phyloP scores from a whole-genome alignment of 371 early-diverging fungal species.

The Conidiobolus incongruus region DNA sequence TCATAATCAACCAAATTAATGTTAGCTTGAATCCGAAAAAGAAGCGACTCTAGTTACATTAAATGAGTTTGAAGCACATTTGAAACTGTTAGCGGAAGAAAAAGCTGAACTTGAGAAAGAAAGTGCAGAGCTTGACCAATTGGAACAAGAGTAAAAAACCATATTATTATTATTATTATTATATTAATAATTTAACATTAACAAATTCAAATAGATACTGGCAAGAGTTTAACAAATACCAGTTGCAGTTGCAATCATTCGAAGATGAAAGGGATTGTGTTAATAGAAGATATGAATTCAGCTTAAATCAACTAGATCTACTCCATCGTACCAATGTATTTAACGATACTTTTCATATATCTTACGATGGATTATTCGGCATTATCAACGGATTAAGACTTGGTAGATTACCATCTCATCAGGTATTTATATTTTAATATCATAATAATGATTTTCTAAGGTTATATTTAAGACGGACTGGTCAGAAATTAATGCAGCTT shows the following conservation, averaged over 20 bases:
- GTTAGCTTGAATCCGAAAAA: slow-evolving; percentile 21
- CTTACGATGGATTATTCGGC: slow-evolving; percentile 66
- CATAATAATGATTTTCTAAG: too few species aligned
- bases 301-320: slow-evolving; percentile 46
- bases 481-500: slow-evolving; percentile 91
- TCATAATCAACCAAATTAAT: background rate
- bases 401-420: slow-evolving; percentile 53
- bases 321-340: slow-evolving; percentile 80
- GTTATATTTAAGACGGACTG: slow-evolving; percentile 76
- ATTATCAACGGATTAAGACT: slow-evolving; percentile 86
- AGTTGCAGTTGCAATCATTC: slow-evolving; percentile 27
- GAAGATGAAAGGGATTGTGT: slow-evolving; percentile 60
- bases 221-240: slow-evolving; percentile 52
- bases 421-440: background rate
- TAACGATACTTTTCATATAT: slow-evolving; percentile 77
- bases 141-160: slow-evolving; percentile 21
- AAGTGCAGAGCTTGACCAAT: slow-evolving; percentile 28
- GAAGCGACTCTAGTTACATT: slow-evolving; percentile 24
- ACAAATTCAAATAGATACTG: slow-evolving; percentile 18
- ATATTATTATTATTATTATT: background rate
- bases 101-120: slow-evolving; percentile 32
- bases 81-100: slow-evolving; percentile 24
- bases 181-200: background rate
- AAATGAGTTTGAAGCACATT: slow-evolving; percentile 28
- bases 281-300: slow-evolving; percentile 52